These are phyloP conservation scores for Teratosphaeria gauchensis DNA, from an alignment of 2,329 filamentous ascomycete species.

Conservation along the genomic window DNA sequence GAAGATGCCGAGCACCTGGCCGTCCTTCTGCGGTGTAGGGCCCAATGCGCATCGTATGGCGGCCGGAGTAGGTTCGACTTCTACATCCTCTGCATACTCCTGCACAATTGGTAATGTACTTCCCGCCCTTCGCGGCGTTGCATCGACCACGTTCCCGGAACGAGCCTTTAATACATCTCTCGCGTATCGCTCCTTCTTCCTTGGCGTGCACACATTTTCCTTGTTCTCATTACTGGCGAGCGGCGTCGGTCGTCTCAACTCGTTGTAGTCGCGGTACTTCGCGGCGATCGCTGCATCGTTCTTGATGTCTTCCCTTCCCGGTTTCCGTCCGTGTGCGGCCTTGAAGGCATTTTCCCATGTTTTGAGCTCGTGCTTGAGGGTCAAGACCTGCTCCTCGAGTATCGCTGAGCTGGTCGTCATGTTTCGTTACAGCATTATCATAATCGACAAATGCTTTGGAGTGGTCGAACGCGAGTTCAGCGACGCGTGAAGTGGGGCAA, in stretches of 20 bases:
- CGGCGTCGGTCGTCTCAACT: slow-evolving; percentile 41
- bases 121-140: not conserved
- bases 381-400: not conserved
- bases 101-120: slow-evolving; percentile 2
- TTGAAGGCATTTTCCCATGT: slow-evolving; percentile 63
- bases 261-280: slow-evolving; percentile 71
- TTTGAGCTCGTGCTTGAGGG: slow-evolving; percentile 48
- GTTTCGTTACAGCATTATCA: not conserved
- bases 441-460: not conserved
- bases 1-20: slow-evolving; percentile 66
- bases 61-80: slow-evolving; percentile 25
- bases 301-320: slow-evolving; percentile 67
- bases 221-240: slow-evolving; percentile 22
- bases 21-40: slow-evolving; percentile 72
- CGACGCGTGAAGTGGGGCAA: not conserved
- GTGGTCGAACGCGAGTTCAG: too few species aligned
- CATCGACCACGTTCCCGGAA: slow-evolving; percentile 4
- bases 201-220: not conserved
- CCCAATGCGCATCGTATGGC: slow-evolving; percentile 41
- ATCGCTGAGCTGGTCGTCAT: not conserved
- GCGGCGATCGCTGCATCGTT: slow-evolving; percentile 57
- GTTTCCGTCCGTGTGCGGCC: slow-evolving; percentile 52
- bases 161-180: slow-evolving; percentile 5
- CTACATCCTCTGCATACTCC: slow-evolving; percentile 7
- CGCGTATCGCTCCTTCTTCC: not conserved